Conservation (phyloP, 257 asterid species). For the Solanum sparsipilum region DNA sequence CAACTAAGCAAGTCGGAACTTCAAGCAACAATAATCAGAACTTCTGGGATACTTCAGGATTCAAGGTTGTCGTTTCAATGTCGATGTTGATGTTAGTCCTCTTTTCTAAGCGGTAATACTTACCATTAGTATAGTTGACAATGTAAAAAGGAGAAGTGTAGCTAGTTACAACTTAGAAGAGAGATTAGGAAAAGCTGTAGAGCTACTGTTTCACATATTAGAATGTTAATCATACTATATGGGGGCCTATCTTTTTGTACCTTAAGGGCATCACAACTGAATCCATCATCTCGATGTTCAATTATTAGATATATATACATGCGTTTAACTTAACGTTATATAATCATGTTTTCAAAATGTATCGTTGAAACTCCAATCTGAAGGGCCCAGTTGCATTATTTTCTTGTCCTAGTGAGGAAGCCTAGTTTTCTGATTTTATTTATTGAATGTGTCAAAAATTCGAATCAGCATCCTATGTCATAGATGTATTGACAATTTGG, state of each 20-base stretch:
- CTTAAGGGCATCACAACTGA: not conserved
- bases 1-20: conserved; percentile 28
- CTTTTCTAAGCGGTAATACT: conserved; percentile 52
- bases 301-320: not conserved
- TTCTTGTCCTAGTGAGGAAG: not conserved
- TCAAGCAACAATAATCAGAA: conserved; percentile 33
- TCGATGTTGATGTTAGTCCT: conserved; percentile 72
- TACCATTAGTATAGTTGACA: not conserved
- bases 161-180: conserved; percentile 9
- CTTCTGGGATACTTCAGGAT: conserved; percentile 74
- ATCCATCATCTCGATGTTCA: not conserved
- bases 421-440: not conserved
- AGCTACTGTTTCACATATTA: not conserved
- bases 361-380: not conserved
- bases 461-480: not conserved
- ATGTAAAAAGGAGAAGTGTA: conserved; percentile 23
- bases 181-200: not conserved
- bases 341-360: not conserved
- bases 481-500: no score
- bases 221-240: not conserved
- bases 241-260: not conserved
- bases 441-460: not conserved
- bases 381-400: not conserved
- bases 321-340: not conserved
- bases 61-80: conserved; percentile 77